Conservation (phyloP, 495 filamentous ascomycete species). For the Daldinia grandis region DNA sequence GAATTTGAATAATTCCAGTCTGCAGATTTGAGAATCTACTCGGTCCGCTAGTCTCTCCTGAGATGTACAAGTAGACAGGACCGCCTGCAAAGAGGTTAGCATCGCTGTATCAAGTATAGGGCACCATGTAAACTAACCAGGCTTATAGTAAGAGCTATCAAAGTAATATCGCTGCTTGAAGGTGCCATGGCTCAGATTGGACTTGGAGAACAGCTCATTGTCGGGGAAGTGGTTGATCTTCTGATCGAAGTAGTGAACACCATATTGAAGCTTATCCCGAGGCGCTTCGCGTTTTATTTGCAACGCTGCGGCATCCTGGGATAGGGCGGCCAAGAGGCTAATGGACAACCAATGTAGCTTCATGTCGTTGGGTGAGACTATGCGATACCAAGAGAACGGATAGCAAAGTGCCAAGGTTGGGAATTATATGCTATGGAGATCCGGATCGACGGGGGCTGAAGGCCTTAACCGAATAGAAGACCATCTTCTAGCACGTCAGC, state of each 20-base stretch:
- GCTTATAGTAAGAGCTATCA: slow-evolving; percentile 57
- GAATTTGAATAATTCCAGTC: slow-evolving; percentile 55
- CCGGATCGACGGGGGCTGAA: slow-evolving; percentile 19
- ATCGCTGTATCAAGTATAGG: neutral
- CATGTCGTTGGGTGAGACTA: slow-evolving; percentile 10
- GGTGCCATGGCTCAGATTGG: slow-evolving; percentile 49
- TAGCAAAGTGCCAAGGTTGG: slow-evolving; percentile 2
- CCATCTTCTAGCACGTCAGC: slow-evolving; percentile 8
- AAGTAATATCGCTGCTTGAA: slow-evolving; percentile 58
- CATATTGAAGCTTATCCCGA: slow-evolving; percentile 35
- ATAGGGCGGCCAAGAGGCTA: slow-evolving; percentile 25
- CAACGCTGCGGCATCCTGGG: slow-evolving; percentile 11
- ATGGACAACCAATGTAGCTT: slow-evolving; percentile 26
- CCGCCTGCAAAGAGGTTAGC: slow-evolving; percentile 43
- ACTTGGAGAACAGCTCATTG: slow-evolving; percentile 41
- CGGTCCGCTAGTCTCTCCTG: slow-evolving; percentile 52
- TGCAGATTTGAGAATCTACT: slow-evolving; percentile 47
- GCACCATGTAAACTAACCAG: slow-evolving; percentile 34
- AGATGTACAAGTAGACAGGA: slow-evolving; percentile 57
- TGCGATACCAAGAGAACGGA: neutral
- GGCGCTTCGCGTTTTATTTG: slow-evolving; percentile 27
- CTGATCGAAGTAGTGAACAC: slow-evolving; percentile 40
- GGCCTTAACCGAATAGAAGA: neutral
- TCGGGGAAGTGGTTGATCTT: slow-evolving; percentile 56
- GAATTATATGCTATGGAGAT: slow-evolving; percentile 10